phyloP scores from a whole-genome alignment of 768 basidiomycete species.

The Auricularia cornea region DNA sequence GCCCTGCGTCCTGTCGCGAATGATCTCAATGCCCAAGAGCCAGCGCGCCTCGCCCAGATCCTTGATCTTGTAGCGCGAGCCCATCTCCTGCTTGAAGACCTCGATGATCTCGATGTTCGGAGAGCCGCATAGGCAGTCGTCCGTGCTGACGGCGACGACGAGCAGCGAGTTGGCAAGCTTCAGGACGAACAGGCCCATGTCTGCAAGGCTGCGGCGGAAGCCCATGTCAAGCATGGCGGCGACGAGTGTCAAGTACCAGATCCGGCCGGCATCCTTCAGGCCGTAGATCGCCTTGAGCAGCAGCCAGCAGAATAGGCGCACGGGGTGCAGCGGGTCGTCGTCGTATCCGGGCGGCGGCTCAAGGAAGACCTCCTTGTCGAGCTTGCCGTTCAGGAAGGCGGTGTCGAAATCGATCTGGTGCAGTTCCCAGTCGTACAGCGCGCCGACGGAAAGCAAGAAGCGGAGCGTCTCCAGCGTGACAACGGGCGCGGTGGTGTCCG shows the following conservation, averaged over 20 bases:
- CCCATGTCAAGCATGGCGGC: conserved; percentile 12
- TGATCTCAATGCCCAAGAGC: background rate
- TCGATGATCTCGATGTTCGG: conserved; percentile 6
- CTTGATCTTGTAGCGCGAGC: conserved; percentile 1
- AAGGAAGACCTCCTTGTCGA: conserved; percentile 19
- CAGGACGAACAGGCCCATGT: conserved; percentile 27
- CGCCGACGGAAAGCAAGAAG: conserved; percentile 30
- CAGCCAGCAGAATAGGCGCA: conserved; percentile 7
- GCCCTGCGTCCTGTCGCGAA: background rate
- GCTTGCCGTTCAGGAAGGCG: conserved; percentile 32
- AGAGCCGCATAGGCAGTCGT: conserved; percentile 24
- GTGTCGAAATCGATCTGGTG: conserved; percentile 35
- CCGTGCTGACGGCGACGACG: conserved; percentile 13
- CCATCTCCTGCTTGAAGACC: conserved; percentile 8
- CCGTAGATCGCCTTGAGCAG: conserved; percentile 29
- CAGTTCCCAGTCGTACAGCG: conserved; percentile 26
- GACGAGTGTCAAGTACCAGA: conserved; percentile 26
- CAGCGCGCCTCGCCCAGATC: background rate
- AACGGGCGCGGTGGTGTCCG: conserved; percentile 20
- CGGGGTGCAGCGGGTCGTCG: conserved; percentile 6
- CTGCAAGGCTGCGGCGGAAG: conserved; percentile 10
- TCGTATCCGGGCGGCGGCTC: conserved; percentile 5
- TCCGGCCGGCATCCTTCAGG: conserved; percentile 26
- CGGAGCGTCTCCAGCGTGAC: conserved; percentile 17
- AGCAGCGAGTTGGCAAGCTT: conserved; percentile 2